Evolutionary conservation across 2,329 filamentous ascomycete species (phyloP).

Genomic region (Juglanconis sp.): DNA sequence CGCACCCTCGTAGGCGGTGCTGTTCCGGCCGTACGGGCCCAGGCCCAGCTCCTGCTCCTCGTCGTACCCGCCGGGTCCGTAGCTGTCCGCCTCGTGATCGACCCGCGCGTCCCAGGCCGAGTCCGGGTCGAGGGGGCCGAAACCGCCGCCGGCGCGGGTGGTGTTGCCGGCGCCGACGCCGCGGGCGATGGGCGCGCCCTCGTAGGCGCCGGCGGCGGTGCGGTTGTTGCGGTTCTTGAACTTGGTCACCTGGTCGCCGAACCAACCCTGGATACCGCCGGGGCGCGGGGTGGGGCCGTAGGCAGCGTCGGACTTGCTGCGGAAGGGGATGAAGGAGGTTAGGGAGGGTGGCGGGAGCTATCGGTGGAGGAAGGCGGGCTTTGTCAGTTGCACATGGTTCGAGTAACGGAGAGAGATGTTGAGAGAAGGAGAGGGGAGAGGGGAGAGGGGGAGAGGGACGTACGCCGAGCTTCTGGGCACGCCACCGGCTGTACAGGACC

Average conservation of each 20-base stretch:
- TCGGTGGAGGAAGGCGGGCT: not conserved
- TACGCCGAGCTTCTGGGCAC: constrained; percentile 69
- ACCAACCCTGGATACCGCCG: constrained; percentile 68
- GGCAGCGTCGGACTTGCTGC: constrained; percentile 43
- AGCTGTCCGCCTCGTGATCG: constrained; percentile 66
- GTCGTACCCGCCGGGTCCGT: constrained; percentile 62
- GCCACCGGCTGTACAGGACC: constrained; percentile 68
- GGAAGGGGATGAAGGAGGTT: constrained; percentile 70
- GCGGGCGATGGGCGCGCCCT: constrained; percentile 46
- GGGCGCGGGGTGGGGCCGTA: constrained; percentile 46
- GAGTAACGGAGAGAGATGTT: not conserved
- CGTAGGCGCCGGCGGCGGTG: constrained; percentile 69
- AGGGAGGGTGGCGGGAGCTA: constrained; percentile 68
- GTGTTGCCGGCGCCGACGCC: constrained; percentile 30
- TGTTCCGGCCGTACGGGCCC: constrained; percentile 33
- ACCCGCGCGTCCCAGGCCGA: constrained; percentile 84
- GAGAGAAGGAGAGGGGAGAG: not conserved
- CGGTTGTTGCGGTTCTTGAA: constrained; percentile 65
- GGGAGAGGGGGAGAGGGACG: constrained; percentile 27
- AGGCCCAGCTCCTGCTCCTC: constrained; percentile 72
- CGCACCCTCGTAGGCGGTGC: constrained; percentile 34
- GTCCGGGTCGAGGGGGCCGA: constrained; percentile 73
- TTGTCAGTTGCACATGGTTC: not conserved
- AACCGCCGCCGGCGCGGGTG: constrained; percentile 43
- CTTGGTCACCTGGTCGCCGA: constrained; percentile 62